phyloP scores from a whole-genome alignment of 768 basidiomycete genomes.

The Xerocomellus intermedius region DNA sequence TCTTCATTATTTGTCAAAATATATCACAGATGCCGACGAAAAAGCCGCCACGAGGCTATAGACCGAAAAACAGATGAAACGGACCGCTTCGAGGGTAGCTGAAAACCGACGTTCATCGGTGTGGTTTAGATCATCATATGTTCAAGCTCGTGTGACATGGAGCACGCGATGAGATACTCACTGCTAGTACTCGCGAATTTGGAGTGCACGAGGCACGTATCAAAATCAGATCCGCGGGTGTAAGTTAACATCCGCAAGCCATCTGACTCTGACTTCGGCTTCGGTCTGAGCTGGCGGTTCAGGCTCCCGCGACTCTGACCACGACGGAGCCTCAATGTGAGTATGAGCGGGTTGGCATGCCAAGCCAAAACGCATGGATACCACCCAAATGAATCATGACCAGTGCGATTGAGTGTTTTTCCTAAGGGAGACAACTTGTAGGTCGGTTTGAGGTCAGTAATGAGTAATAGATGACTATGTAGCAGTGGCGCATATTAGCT shows the following conservation, averaged over 20 bases:
- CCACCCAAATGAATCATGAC: neutral
- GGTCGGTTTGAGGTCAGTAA: conserved; percentile 17
- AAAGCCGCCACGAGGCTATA: neutral
- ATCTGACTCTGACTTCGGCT: conserved; percentile 15
- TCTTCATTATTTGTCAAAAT: conserved; percentile 7
- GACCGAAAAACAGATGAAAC: neutral
- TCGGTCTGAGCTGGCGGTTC: conserved; percentile 21
- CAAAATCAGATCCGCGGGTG: conserved; percentile 33
- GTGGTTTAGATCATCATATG: neutral
- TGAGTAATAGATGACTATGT: conserved; percentile 12
- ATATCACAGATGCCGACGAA: conserved; percentile 4
- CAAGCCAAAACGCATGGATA: neutral
- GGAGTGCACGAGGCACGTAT: conserved; percentile 26
- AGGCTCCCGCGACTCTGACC: conserved; percentile 1
- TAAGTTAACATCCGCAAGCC: conserved; percentile 19
- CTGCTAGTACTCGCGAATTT: neutral
- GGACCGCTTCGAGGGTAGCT: neutral
- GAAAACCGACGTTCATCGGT: neutral
- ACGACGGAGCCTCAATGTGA: conserved; percentile 3
- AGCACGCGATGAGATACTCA: conserved; percentile 9
- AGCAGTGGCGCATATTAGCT: neutral
- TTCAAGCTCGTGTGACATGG: conserved; percentile 2
- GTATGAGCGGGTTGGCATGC: neutral
- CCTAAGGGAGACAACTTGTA: neutral
- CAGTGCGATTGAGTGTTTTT: neutral